Conservation (phyloP, 2,329 filamentous ascomycete genomes). For the Colletotrichum nymphaeae region DNA sequence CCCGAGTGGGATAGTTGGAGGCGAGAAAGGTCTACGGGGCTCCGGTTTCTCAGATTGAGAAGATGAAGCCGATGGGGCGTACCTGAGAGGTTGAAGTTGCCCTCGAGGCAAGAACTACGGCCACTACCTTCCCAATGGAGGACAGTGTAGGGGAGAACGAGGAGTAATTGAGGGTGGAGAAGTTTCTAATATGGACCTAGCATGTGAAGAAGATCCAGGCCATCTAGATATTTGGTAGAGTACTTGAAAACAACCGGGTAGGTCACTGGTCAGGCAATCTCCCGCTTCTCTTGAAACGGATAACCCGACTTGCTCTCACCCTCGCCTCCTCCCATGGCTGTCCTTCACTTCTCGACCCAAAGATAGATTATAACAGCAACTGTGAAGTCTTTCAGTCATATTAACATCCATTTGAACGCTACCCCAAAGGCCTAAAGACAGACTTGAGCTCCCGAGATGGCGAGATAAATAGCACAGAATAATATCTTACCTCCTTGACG, state of each 20-base stretch:
- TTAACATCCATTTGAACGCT: not conserved
- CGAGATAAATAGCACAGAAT: not conserved
- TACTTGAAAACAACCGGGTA: not conserved
- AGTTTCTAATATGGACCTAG: not conserved
- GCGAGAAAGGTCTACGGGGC: not conserved
- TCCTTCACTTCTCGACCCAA: not conserved
- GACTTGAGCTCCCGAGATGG: not conserved
- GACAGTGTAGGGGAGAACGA: not conserved
- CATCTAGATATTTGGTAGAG: not conserved
- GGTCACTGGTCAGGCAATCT: not conserved
- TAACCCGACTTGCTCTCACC: not conserved
- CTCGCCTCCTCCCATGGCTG: not conserved
- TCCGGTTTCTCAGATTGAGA: not conserved
- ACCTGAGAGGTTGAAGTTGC: not conserved
- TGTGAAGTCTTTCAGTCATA: not conserved
- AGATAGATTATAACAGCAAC: not conserved
- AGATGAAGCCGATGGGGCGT: not conserved
- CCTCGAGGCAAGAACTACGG: not conserved
- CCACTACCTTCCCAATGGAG: not conserved
- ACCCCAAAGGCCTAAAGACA: not conserved
- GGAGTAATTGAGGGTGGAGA: not conserved
- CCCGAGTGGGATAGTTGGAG: not conserved
- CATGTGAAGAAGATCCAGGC: not conserved
- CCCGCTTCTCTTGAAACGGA: not conserved
- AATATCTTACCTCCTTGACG: not conserved